Evolutionary conservation across 2,329 filamentous ascomycete genomes (phyloP).

Genomic region (Paramyrothecium sp.): DNA sequence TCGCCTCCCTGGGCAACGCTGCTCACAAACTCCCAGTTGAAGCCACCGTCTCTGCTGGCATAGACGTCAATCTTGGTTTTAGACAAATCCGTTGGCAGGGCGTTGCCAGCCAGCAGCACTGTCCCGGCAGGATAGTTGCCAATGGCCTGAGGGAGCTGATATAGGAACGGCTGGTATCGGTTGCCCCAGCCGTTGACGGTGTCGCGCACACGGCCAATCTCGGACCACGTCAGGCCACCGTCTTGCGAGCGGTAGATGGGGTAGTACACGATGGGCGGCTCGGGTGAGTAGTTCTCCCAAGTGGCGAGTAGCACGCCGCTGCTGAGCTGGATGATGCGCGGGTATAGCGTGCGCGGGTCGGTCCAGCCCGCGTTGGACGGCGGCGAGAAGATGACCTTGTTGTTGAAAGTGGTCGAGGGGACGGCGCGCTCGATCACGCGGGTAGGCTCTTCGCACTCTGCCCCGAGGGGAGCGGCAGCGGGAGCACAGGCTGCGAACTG

Average conservation of each 20-base stretch:
- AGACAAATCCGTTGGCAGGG: neutral
- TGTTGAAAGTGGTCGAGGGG: neutral
- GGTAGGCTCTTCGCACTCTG: neutral
- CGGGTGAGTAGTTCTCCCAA: conserved; percentile 57
- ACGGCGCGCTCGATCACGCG: neutral
- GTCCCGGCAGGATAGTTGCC: conserved; percentile 49
- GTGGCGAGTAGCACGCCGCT: conserved; percentile 49
- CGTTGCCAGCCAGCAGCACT: conserved; percentile 10
- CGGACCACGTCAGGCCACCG: conserved; percentile 58
- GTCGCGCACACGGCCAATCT: conserved; percentile 62
- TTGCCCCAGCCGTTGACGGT: conserved; percentile 63
- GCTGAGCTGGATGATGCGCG: conserved; percentile 40
- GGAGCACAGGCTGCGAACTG: neutral
- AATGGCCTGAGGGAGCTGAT: conserved; percentile 57
- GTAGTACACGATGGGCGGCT: conserved; percentile 54
- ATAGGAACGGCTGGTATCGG: conserved; percentile 68
- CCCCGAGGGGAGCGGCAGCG: neutral
- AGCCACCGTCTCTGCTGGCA: conserved; percentile 5
- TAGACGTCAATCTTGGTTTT: conserved; percentile 13
- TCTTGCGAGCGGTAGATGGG: conserved; percentile 54
- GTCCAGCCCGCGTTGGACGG: conserved; percentile 36
- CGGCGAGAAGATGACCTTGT: conserved; percentile 38
- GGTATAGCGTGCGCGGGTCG: conserved; percentile 41
- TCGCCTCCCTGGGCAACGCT: conserved; percentile 9
- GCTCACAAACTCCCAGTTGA: conserved; percentile 10